phyloP scores from a whole-genome alignment of 345 rosid genomes.

The Euphorbia tirucalli region DNA sequence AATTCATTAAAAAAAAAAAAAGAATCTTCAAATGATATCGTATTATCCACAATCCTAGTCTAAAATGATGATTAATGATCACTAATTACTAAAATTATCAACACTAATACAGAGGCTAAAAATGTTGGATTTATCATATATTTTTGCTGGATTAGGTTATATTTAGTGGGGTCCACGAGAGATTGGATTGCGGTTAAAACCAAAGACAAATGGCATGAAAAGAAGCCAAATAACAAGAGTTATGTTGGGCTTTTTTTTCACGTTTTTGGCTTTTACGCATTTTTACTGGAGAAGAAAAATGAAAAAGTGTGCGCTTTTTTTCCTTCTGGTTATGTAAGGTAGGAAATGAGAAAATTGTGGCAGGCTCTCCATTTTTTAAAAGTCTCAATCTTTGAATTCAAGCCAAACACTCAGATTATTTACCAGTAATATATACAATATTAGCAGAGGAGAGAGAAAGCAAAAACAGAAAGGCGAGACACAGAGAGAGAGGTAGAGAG shows the following conservation, averaged over 20 bases:
- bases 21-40: neutral
- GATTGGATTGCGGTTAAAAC: neutral
- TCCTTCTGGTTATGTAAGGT: constrained; percentile 2
- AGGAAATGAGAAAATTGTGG: constrained; percentile 43
- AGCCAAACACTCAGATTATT: neutral
- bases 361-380: constrained; percentile 19
- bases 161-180: constrained; percentile 13
- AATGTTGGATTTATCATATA: neutral
- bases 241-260: neutral
- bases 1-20: too few relatives aligned
- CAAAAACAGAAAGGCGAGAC: neutral
- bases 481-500: neutral
- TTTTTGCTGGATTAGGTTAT: constrained; percentile 2
- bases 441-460: neutral
- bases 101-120: constrained; percentile 1
- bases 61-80: neutral
- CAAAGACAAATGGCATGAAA: constrained; percentile 26
- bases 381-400: constrained; percentile 25
- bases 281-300: neutral
- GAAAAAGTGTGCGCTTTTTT: constrained; percentile 7
- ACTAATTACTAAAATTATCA: neutral
- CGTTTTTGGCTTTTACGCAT: neutral
- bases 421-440: too few relatives aligned
- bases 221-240: neutral
- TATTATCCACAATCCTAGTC: neutral